A percentile compares a stretch with the other conserved stretches of the same genome.
These are phyloP conservation scores for Zizania latifolia DNA, from an alignment of 176 grass and related monocot species.

Conservation along the genomic window DNA sequence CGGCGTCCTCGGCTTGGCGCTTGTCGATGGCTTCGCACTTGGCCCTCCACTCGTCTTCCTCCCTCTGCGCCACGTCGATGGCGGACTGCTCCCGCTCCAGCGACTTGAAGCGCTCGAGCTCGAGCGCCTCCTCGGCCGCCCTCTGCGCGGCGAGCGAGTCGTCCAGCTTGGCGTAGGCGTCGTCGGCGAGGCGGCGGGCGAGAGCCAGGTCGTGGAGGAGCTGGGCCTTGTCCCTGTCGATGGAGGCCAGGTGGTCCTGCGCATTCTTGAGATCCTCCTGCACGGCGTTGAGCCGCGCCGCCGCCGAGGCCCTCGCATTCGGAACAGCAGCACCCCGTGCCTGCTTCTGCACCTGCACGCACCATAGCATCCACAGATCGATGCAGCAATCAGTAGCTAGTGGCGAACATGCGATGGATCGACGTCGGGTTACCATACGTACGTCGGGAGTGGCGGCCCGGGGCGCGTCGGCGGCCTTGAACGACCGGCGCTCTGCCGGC, in stretches of 20 bases:
- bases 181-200: constrained; percentile 34
- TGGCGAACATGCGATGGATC: not conserved
- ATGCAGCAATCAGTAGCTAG: not conserved
- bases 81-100: constrained; percentile 59
- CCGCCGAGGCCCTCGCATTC: constrained; percentile 35
- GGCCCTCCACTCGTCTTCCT: constrained; percentile 56
- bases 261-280: constrained; percentile 66
- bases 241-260: constrained; percentile 33
- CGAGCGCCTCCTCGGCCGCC: constrained; percentile 57
- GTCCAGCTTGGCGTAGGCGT: constrained; percentile 46
- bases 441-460: constrained; percentile 13
- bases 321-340: not conserved
- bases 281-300: constrained; percentile 33
- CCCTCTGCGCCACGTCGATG: constrained; percentile 38
- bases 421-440: not conserved
- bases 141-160: constrained; percentile 41
- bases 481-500: constrained; percentile 33
- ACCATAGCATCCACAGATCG: not conserved
- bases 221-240: constrained; percentile 49
- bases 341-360: constrained; percentile 67
- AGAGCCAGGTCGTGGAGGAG: constrained; percentile 44
- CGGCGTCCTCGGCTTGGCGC: constrained; percentile 51
- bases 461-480: constrained; percentile 36
- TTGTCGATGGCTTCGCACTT: constrained; percentile 34
- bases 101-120: constrained; percentile 65